phyloP scores from a whole-genome alignment of 768 basidiomycete species.

The Amanita rimosa region DNA sequence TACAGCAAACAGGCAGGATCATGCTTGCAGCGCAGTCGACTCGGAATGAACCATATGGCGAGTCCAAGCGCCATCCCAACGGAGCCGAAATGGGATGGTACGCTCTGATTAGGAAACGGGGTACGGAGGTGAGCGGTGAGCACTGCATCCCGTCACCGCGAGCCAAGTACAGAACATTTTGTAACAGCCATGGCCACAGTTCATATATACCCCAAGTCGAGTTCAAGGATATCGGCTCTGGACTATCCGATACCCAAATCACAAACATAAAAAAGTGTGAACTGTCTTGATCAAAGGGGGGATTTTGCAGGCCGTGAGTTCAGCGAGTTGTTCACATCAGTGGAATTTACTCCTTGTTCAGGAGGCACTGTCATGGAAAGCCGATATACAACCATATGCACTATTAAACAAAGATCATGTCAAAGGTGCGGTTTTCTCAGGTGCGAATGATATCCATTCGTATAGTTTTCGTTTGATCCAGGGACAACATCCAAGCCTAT shows the following conservation, averaged over 20 bases:
- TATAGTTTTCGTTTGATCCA: background rate
- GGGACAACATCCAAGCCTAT: slow-evolving; percentile 55
- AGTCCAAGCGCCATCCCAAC: slow-evolving; percentile 1
- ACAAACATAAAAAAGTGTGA: slow-evolving; percentile 38
- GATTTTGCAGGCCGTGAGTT: slow-evolving; percentile 37
- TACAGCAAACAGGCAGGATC: no score
- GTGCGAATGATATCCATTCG: background rate
- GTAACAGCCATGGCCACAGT: slow-evolving; percentile 15
- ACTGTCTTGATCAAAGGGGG: slow-evolving; percentile 47
- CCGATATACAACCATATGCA: slow-evolving; percentile 41
- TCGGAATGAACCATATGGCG: background rate
- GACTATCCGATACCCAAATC: slow-evolving; percentile 34
- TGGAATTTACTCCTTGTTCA: no score
- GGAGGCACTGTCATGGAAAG: slow-evolving; percentile 54
- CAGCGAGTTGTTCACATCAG: background rate
- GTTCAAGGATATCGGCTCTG: slow-evolving; percentile 31
- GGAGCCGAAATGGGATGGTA: slow-evolving; percentile 24
- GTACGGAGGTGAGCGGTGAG: slow-evolving; percentile 42
- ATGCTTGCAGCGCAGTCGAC: no score
- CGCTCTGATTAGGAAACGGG: slow-evolving; percentile 34
- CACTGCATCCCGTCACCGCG: background rate
- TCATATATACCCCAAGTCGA: slow-evolving; percentile 40
- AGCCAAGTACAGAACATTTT: no score
- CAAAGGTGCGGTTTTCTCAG: slow-evolving; percentile 25
- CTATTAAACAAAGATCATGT: slow-evolving; percentile 31